Conservation (phyloP, 495 filamentous ascomycete genomes). For the Apodospora peruviana region DNA sequence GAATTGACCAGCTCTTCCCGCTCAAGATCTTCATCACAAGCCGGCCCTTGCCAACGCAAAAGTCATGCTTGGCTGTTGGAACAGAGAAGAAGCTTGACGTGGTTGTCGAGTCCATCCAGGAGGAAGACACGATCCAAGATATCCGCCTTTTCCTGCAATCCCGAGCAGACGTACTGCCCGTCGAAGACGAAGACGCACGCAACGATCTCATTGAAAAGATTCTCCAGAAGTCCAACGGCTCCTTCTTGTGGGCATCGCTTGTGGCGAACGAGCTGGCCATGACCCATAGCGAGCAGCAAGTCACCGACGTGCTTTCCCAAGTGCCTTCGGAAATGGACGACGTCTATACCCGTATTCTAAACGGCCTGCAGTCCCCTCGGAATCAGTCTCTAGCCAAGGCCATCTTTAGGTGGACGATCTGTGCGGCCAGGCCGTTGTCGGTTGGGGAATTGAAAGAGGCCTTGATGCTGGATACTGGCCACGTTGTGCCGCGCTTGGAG, state of each 20-base stretch:
- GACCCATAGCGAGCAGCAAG: conserved; percentile 13
- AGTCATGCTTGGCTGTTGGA: too few species aligned
- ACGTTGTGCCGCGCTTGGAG: too few species aligned
- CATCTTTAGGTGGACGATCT: conserved; percentile 18
- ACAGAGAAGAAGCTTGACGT: too few species aligned
- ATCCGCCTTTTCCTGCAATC: conserved; percentile 9
- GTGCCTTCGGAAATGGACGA: conserved; percentile 18
- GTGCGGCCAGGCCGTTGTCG: conserved; percentile 10
- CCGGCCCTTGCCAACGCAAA: too few species aligned
- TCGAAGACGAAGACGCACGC: conserved; percentile 1
- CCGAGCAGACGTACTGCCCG: conserved; percentile 4
- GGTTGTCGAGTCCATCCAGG: too few species aligned
- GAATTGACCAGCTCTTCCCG: conserved; percentile 16
- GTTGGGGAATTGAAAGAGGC: conserved; percentile 15
- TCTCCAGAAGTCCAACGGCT: conserved; percentile 16
- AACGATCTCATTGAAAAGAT: conserved; percentile 7
- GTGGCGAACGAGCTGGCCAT: conserved; percentile 11
- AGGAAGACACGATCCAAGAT: conserved; percentile 5
- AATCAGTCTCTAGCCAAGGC: conserved; percentile 14
- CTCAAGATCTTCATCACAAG: conserved; percentile 30
- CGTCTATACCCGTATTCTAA: conserved; percentile 15
- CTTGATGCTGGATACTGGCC: conserved; percentile 16
- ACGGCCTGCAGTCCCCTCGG: conserved; percentile 7
- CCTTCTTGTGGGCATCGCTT: conserved; percentile 16
- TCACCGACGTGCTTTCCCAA: conserved; percentile 11